Base-by-base conservation (phyloP, 2,329 filamentous ascomycete species). In the Microcyclosporella mali region DNA sequence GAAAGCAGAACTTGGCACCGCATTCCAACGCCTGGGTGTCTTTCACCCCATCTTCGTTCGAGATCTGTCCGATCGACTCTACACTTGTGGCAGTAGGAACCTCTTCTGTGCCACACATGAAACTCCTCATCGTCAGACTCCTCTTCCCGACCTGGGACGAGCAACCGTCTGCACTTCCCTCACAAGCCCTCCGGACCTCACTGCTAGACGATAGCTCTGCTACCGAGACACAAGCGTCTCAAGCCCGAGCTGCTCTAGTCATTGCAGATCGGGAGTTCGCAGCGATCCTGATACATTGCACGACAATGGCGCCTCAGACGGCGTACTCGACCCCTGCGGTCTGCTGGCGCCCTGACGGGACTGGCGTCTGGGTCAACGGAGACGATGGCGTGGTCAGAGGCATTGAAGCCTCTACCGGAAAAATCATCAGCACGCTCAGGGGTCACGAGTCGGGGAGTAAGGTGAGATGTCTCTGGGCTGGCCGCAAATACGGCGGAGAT, bases 21-120 rank as follows among this genome's bases (percentile, higher is more conserved):
- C 72, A 78, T 53, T 79, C 77, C 2, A 81, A 77, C 55, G 70
- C 78, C n/a, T 82, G 79, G 79, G 63, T 79, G 11, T 70, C 76
- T 1, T 82, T 82, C 56, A 79, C 77, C 0, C 78, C 79, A 0
- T 74, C 75, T 6, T 72, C 72, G 33, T 64, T 83, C 15, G 71
- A 75, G 7, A 56, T 77, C 1, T 76, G 69, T 44, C 79, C 79
- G 0, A 69, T 64, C 2, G 74, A 82, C 51, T 63, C 73, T 1
- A 67, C 67, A 3, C 56, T 82, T 1, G 51, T 80, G 1, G 79
- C 79, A 1, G 69, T 82, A 6, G 78, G 76, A 9, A 81, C 79
- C 1, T 79, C 75, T 2, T 71, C 75, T 1, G 67, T 78, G 1
- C 79, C 79, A 2, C 72, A 79, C 50, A 77, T 82, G 74, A 82